phyloP scores from a whole-genome alignment of 163 green algal species.

The Volvox carteri region DNA sequence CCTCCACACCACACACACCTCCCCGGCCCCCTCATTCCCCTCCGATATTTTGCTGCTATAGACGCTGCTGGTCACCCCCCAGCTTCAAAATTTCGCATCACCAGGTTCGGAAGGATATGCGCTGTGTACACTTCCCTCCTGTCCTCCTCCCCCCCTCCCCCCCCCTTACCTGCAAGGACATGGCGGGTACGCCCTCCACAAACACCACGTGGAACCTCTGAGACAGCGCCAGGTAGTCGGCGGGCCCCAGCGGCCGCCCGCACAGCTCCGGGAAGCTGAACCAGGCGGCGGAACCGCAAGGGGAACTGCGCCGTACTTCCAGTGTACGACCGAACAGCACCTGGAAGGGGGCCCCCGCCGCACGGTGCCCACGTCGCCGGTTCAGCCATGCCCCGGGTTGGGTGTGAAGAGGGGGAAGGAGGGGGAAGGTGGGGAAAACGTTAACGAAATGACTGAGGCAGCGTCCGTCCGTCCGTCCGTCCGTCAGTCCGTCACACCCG shows the following conservation, averaged over 20 bases:
- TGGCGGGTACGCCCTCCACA: conserved; percentile 70
- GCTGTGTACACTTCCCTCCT: not conserved
- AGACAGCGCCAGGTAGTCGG: conserved; percentile 80
- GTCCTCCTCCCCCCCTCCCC: not conserved
- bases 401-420: not conserved
- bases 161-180: conserved; percentile 72
- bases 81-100: no score
- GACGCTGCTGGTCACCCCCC: not conserved
- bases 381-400: no score
- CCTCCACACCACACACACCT: not conserved
- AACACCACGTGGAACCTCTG: conserved; percentile 78
- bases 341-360: not conserved
- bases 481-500: no score
- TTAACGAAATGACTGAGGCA: no score
- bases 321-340: conserved; percentile 80
- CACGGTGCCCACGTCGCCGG: no score
- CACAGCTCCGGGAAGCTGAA: conserved; percentile 83
- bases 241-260: conserved; percentile 64
- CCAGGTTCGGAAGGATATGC: no score
- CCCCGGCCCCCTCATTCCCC: no score
- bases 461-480: no score
- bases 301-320: conserved; percentile 46
- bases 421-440: not conserved
- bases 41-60: no score
- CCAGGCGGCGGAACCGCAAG: conserved; percentile 62